Evolutionary conservation across 345 rosid genomes (phyloP).

Genomic region (Conringia planisiliqua): DNA sequence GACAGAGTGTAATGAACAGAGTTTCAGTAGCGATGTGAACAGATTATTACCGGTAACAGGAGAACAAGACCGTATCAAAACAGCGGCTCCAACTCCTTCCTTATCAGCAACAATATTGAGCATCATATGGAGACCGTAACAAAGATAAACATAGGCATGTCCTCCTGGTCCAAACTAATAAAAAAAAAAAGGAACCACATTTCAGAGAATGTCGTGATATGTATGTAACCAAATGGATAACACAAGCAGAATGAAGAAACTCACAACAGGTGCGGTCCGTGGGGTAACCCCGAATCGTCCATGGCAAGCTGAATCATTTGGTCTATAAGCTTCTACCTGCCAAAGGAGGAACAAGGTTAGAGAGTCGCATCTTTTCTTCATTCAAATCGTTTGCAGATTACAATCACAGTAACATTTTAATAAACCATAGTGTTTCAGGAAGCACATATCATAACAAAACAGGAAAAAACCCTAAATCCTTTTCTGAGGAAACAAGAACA

Average conservation of each 20-base stretch:
- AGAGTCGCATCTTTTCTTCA: background rate
- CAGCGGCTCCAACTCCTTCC: slow-evolving; percentile 89
- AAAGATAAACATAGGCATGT: slow-evolving; percentile 89
- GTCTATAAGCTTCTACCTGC: slow-evolving; percentile 94
- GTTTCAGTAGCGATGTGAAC: background rate
- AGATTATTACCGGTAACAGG: slow-evolving; percentile 66
- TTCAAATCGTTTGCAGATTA: background rate
- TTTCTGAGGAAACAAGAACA: background rate
- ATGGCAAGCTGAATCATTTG: slow-evolving; percentile 93
- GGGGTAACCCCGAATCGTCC: slow-evolving; percentile 79
- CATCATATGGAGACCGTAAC: slow-evolving; percentile 92
- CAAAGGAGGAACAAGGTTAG: background rate
- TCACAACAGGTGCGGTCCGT: slow-evolving; percentile 85
- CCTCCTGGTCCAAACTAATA: slow-evolving; percentile 95
- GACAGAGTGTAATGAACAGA: background rate
- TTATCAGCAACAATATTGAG: slow-evolving; percentile 92
- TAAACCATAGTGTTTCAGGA: background rate
- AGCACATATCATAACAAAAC: no score
- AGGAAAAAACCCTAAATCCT: background rate
- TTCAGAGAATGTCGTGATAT: background rate
- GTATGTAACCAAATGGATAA: background rate
- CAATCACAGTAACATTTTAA: background rate
- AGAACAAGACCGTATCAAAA: slow-evolving; percentile 79
- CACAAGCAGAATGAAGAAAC: slow-evolving; percentile 17
- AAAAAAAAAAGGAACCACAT: background rate